phyloP scores from a whole-genome alignment of 495 filamentous ascomycete species.

The Podospora conica region DNA sequence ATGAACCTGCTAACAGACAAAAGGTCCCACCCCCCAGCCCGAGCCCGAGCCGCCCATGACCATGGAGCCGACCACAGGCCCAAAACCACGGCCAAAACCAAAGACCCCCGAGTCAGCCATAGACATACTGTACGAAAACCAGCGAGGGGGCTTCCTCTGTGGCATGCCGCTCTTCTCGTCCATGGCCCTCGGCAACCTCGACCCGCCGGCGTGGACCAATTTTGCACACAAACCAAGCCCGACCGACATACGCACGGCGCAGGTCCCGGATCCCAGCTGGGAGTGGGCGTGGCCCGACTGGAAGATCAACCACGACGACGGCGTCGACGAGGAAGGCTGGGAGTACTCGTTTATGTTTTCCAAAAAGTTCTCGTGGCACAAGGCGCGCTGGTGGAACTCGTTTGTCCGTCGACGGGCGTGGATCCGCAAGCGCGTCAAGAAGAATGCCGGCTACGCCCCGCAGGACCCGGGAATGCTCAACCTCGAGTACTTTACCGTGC shows the following conservation, averaged over 20 bases:
- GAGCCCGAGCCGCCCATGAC: background rate
- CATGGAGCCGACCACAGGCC: background rate
- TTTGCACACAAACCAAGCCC: constrained; percentile 61
- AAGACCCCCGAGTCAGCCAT: constrained; percentile 52
- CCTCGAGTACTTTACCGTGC: constrained; percentile 83
- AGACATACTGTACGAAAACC: constrained; percentile 93
- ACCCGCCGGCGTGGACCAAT: constrained; percentile 83
- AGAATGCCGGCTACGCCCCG: constrained; percentile 29
- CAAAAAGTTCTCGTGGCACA: constrained; percentile 79
- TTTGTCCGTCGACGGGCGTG: constrained; percentile 86
- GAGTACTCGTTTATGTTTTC: constrained; percentile 85
- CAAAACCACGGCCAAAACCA: constrained; percentile 10
- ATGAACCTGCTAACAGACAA: background rate
- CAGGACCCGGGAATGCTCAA: constrained; percentile 58
- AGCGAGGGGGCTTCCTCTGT: constrained; percentile 77
- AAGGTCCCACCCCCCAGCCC: constrained; percentile 10
- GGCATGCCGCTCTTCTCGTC: constrained; percentile 84
- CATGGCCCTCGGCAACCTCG: constrained; percentile 77
- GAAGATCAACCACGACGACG: constrained; percentile 86
- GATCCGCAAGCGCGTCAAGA: constrained; percentile 76
- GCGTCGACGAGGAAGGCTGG: constrained; percentile 87
- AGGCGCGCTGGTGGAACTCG: constrained; percentile 83
- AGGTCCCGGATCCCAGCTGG: constrained; percentile 93
- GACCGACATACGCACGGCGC: constrained; percentile 84
- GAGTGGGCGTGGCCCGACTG: constrained; percentile 92